Percentiles rank a stretch among this genome's conserved stretches.
These are phyloP conservation scores for Cyclospora cayetanensis DNA, from an alignment of 169 alveolate species.

Conservation along the genomic window DNA sequence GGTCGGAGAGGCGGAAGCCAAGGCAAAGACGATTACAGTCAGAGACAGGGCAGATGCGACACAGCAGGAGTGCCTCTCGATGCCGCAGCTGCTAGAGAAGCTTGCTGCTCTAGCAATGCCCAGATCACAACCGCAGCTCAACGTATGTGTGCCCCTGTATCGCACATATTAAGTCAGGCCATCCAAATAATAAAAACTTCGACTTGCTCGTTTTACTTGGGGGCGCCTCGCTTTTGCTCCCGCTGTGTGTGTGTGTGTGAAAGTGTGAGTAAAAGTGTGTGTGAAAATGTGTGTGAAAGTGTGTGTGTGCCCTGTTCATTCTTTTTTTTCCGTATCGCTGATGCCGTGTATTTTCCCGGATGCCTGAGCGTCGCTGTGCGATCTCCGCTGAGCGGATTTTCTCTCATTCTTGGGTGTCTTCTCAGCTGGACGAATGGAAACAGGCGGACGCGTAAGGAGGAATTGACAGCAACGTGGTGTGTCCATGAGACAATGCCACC, in stretches of 20 bases:
- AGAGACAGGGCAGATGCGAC: constrained; percentile 82
- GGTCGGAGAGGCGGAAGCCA: constrained; percentile 97
- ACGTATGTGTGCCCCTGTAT: neutral
- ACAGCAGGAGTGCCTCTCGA: constrained; percentile 16
- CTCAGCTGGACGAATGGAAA: neutral
- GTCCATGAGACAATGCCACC: no score
- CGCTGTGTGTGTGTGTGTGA: no score
- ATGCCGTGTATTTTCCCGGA: neutral
- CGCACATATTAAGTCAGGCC: no score
- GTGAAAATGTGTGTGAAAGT: neutral
- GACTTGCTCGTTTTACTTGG: no score
- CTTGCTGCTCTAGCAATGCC: neutral
- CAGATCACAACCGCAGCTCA: neutral
- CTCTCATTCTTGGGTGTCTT: neutral
- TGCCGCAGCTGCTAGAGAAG: neutral
- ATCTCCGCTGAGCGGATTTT: neutral
- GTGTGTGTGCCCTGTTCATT: neutral
- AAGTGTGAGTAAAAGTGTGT: no score
- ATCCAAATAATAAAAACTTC: no score
- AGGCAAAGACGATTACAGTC: constrained; percentile 85
- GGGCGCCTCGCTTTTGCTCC: no score
- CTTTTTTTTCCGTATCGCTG: neutral
- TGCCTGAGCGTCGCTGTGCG: neutral
- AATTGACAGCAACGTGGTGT: no score
- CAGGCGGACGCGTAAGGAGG: neutral